phyloP scores from a whole-genome alignment of 1,284 basidiomycete species.

The Lignosus rhinocerotis region DNA sequence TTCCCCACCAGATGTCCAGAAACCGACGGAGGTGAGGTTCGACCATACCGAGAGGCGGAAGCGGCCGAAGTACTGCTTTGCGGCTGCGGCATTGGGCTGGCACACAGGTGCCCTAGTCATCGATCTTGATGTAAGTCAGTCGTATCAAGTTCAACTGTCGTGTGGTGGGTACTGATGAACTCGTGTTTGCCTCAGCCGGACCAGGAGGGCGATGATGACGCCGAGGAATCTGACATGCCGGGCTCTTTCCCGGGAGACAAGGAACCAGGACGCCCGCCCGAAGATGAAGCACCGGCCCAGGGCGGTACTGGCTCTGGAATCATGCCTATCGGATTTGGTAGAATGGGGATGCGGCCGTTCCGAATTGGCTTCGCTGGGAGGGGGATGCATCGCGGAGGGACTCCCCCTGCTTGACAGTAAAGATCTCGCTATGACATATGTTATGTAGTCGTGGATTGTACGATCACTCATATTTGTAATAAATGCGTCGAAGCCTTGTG shows the following conservation, averaged over 20 bases:
- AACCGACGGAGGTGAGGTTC: conserved; percentile 74
- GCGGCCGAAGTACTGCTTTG: conserved; percentile 73
- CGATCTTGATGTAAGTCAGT: conserved; percentile 59
- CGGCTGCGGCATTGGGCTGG: conserved; percentile 81
- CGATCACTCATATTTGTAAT: background rate
- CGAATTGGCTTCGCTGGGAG: conserved; percentile 23
- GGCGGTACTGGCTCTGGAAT: background rate
- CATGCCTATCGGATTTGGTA: conserved; percentile 9
- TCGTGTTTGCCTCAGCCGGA: conserved; percentile 8
- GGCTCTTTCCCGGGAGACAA: conserved; percentile 12
- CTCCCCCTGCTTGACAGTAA: background rate
- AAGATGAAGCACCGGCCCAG: background rate
- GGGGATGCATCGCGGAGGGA: conserved; percentile 10
- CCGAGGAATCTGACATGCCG: conserved; percentile 10
- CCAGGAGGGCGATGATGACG: conserved; percentile 12
- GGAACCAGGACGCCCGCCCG: background rate
- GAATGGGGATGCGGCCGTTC: conserved; percentile 7
- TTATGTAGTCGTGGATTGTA: background rate
- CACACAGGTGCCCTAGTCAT: conserved; percentile 87
- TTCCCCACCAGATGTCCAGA: conserved; percentile 48
- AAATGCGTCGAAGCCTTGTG: too few species aligned
- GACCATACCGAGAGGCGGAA: conserved; percentile 49
- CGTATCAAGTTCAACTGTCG: background rate
- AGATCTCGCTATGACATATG: background rate
- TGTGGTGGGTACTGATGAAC: background rate